A percentile compares a stretch with the other conserved stretches of the same genome.
These are phyloP conservation scores for Whalleya microplaca DNA, from an alignment of 2,329 filamentous ascomycete species.

Conservation along the genomic window DNA sequence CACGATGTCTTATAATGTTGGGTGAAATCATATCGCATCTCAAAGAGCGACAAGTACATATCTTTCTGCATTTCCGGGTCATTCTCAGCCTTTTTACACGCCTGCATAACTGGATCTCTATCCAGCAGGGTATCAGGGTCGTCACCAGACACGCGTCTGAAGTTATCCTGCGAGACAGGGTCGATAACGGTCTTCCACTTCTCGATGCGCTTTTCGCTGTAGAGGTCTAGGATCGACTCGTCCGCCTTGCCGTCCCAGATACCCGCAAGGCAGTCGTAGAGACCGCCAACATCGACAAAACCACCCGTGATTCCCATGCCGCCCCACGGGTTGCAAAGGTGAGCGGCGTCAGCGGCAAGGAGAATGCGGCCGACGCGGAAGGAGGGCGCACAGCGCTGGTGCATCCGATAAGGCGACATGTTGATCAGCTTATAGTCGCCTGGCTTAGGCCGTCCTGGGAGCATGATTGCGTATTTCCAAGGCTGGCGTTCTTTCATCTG, in stretches of 20 bases:
- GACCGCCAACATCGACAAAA: conserved; percentile 64
- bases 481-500: conserved; percentile 58
- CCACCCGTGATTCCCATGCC: conserved; percentile 67
- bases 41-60: conserved; percentile 41
- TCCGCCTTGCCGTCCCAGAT: conserved; percentile 49
- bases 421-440: conserved; percentile 59
- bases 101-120: conserved; percentile 45
- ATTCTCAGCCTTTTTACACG: conserved; percentile 41
- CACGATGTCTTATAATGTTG: conserved; percentile 44
- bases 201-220: conserved; percentile 50
- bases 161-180: conserved; percentile 48
- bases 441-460: conserved; percentile 63
- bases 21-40: conserved; percentile 49
- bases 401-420: conserved; percentile 63
- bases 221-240: conserved; percentile 48
- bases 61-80: conserved; percentile 39
- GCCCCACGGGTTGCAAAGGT: conserved; percentile 59
- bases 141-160: conserved; percentile 46
- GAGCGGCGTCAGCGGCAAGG: conserved; percentile 64
- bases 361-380: conserved; percentile 62
- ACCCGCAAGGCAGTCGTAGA: conserved; percentile 61
- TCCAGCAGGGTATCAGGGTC: conserved; percentile 44
- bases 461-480: conserved; percentile 58
- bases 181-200: conserved; percentile 51
- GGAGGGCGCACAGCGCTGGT: conserved; percentile 60